Percentiles rank a stretch among this genome's conserved stretches.
These are phyloP conservation scores for Saturnispora saitoi DNA, from an alignment of 805 yeast species.

Conservation along the genomic window DNA sequence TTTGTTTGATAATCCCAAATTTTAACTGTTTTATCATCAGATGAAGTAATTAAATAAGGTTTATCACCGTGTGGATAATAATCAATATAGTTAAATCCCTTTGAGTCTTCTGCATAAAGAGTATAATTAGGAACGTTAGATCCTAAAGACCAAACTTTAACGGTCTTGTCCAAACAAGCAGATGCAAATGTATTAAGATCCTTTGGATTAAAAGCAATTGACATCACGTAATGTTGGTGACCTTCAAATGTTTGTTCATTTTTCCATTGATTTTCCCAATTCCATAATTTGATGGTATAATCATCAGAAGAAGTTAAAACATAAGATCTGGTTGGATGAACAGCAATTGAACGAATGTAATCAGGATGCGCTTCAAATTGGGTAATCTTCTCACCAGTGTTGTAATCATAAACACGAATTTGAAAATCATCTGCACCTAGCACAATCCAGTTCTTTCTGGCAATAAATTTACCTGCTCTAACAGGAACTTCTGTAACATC, in stretches of 20 bases:
- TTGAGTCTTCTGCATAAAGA: conserved; percentile 78
- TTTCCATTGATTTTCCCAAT: conserved; percentile 94
- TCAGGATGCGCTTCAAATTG: conserved; percentile 99
- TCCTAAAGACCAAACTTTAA: conserved; percentile 93
- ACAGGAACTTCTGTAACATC: conserved; percentile 96
- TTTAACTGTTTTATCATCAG: conserved; percentile 83
- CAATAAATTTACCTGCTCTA: conserved; percentile 89
- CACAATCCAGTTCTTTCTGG: conserved; percentile 94
- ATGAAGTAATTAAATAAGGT: conserved; percentile 86
- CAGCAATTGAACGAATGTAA: conserved; percentile 86
- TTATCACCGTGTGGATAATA: conserved; percentile 96
- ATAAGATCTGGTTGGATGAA: conserved; percentile 89
- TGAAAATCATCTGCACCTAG: conserved; percentile 96
- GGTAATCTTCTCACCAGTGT: conserved; percentile 87
- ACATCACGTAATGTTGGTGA: conserved; percentile 92
- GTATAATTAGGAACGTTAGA: conserved; percentile 86
- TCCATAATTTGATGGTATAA: conserved; percentile 87
- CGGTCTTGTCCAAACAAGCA: conserved; percentile 92
- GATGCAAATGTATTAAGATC: conserved; percentile 97
- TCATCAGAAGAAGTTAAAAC: conserved; percentile 88
- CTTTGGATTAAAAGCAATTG: conserved; percentile 91
- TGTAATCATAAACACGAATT: conserved; percentile 86
- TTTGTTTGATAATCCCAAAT: conserved; percentile 98
- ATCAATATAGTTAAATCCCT: conserved; percentile 93
- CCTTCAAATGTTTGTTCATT: conserved; percentile 89